Evolutionary conservation across 2,329 filamentous ascomycete species (phyloP).

Genomic region (Thelonectria rubi): DNA sequence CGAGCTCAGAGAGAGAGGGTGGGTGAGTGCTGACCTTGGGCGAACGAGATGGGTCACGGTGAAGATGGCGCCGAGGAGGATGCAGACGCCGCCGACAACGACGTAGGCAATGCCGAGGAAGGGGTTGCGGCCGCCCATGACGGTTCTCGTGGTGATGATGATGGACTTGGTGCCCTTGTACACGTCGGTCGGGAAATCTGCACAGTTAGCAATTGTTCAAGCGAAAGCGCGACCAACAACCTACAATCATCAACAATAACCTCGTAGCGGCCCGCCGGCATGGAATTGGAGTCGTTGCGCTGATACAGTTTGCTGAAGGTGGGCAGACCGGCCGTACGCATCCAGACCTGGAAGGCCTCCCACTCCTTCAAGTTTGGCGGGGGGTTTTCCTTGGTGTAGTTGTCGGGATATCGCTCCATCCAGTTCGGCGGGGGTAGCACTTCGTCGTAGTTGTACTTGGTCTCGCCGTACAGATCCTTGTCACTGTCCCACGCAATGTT

Average conservation of each 20-base stretch:
- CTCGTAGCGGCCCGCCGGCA: constrained; percentile 78
- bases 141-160: constrained; percentile 86
- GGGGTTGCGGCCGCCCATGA: constrained; percentile 94
- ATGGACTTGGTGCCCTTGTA: constrained; percentile 92
- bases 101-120: constrained; percentile 97
- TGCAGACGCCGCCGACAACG: constrained; percentile 91
- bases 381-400: constrained; percentile 71
- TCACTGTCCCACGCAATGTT: constrained; percentile 91
- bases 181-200: constrained; percentile 81
- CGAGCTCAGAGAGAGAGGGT: constrained; percentile 7
- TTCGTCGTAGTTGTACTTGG: constrained; percentile 69
- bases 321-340: constrained; percentile 94
- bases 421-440: constrained; percentile 90
- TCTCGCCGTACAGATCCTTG: constrained; percentile 77
- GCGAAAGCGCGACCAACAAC: constrained; percentile 47
- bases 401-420: constrained; percentile 72
- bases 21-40: constrained; percentile 71
- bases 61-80: constrained; percentile 87
- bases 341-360: constrained; percentile 97
- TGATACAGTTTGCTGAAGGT: constrained; percentile 93
- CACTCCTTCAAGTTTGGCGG: constrained; percentile 78
- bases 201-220: constrained; percentile 23
- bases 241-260: constrained; percentile 81
- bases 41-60: constrained; percentile 90
- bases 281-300: constrained; percentile 76